phyloP scores from a whole-genome alignment of 169 alveolate genomes.

The Babesia divergens region DNA sequence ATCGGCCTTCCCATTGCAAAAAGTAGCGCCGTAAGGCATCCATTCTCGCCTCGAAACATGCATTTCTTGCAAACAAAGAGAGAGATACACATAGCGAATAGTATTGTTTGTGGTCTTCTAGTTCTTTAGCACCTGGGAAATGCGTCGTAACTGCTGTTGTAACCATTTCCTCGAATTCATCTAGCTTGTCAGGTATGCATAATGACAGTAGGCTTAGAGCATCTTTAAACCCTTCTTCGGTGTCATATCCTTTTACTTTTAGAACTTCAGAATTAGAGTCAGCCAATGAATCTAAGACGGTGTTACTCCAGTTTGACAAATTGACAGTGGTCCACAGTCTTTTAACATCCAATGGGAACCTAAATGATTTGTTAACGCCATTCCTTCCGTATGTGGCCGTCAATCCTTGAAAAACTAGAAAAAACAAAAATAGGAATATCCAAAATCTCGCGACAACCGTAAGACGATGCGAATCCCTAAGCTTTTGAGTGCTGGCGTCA shows the following conservation, averaged over 20 bases:
- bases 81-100: not conserved
- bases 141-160: not conserved
- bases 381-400: not conserved
- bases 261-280: not conserved
- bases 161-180: not conserved
- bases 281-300: not conserved
- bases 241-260: not conserved
- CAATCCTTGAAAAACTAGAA: not conserved
- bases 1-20: conserved; percentile 24
- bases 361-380: not conserved
- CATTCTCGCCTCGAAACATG: not conserved
- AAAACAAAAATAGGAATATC: not conserved
- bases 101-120: not conserved
- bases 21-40: conserved; percentile 5
- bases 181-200: not conserved
- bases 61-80: not conserved
- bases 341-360: not conserved
- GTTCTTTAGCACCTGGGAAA: not conserved
- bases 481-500: not conserved
- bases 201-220: not conserved
- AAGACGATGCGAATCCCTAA: not conserved
- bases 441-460: not conserved
- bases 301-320: not conserved
- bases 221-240: not conserved
- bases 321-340: not conserved